Conservation (phyloP, 768 basidiomycete species). For the Tephrocybe sp. region DNA sequence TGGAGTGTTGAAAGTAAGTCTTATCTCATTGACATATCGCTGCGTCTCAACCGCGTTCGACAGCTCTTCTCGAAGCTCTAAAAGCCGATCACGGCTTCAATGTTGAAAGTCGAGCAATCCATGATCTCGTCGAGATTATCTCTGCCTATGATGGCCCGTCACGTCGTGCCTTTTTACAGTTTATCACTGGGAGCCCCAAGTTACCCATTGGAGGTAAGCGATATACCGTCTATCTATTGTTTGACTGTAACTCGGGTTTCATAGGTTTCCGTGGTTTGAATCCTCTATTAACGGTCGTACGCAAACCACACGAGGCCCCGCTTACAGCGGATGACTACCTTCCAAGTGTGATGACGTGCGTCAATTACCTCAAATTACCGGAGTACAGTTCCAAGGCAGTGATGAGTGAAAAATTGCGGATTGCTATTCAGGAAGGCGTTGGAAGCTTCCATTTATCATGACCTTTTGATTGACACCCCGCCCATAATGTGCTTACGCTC, state of each 20-base stretch:
- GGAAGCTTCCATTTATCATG: conserved; percentile 98
- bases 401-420: conserved; percentile 78
- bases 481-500: conserved; percentile 6
- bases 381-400: conserved; percentile 89
- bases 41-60: conserved; percentile 13
- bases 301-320: conserved; percentile 93
- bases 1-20: conserved; percentile 88
- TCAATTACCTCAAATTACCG: conserved; percentile 93
- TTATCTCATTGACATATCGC: neutral
- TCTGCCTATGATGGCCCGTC: conserved; percentile 69
- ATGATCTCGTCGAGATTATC: conserved; percentile 86
- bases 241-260: neutral
- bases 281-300: conserved; percentile 92
- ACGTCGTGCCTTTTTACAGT: conserved; percentile 90
- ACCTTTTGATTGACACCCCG: conserved; percentile 22
- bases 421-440: conserved; percentile 91
- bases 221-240: no score
- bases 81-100: conserved; percentile 99
- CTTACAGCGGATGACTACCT: conserved; percentile 92
- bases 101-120: conserved; percentile 89
- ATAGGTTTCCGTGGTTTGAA: conserved; percentile 93
- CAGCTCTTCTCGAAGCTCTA: conserved; percentile 84
- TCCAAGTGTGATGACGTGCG: conserved; percentile 98
- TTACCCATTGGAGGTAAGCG: conserved; percentile 92
- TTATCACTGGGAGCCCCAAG: conserved; percentile 97